phyloP scores from a whole-genome alignment of 441 rosid species.

The Euphorbia schlechtendalii region DNA sequence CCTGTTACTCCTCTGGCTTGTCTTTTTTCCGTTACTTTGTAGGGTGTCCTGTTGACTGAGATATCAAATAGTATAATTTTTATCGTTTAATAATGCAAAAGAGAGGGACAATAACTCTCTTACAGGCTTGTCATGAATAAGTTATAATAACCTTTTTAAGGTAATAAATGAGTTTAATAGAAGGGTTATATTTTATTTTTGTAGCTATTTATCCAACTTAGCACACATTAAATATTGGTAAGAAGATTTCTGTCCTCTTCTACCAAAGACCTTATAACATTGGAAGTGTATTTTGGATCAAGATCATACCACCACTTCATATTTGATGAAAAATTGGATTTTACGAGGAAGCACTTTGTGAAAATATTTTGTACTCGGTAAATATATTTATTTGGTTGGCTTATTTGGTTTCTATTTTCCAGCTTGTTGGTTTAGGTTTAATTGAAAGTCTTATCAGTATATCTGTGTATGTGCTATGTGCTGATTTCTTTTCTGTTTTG shows the following conservation, averaged over 20 bases:
- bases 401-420: background rate
- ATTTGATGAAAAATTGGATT: no score
- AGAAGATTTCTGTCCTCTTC: background rate
- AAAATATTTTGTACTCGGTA: background rate
- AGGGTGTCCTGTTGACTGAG: no score
- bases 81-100: background rate
- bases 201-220: background rate
- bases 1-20: background rate
- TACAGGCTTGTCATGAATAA: background rate
- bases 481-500: background rate
- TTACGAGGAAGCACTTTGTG: no score
- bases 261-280: background rate
- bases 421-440: background rate
- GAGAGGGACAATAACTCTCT: background rate
- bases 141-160: background rate
- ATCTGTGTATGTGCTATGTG: background rate
- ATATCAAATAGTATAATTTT: no score
- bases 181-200: background rate
- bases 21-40: no score
- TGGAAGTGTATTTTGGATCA: background rate
- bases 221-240: background rate
- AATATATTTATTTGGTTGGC: background rate
- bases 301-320: no score
- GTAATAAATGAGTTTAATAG: background rate
- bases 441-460: background rate